Percentiles rank a stretch among this genome's conserved stretches.
These are phyloP conservation scores for Coemansia sp. DNA, from an alignment of 192 early-diverging fungal genomes.

Conservation along the genomic window DNA sequence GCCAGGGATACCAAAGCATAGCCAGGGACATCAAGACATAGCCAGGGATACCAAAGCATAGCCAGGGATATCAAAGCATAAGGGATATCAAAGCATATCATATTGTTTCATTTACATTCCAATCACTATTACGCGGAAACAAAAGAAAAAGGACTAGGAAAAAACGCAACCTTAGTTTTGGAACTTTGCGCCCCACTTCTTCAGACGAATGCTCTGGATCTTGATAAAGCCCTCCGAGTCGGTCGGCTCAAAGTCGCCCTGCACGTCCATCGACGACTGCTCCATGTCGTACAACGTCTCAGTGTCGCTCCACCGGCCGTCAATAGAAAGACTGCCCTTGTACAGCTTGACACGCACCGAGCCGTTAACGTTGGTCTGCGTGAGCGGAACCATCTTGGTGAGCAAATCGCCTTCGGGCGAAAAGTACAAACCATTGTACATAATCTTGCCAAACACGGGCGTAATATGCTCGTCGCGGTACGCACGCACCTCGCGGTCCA, in stretches of 20 bases:
- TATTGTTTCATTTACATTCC: not conserved
- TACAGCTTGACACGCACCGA: slow-evolving; percentile 93
- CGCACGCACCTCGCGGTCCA: slow-evolving; percentile 94
- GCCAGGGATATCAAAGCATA: too few species aligned
- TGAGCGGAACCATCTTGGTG: slow-evolving; percentile 73
- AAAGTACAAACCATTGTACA: slow-evolving; percentile 98
- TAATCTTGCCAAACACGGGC: slow-evolving; percentile 64
- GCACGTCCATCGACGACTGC: slow-evolving; percentile 94
- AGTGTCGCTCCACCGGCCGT: slow-evolving; percentile 82
- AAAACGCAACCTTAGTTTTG: slow-evolving; percentile 21
- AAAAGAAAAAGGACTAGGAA: not conserved
- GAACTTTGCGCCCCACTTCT: slow-evolving; percentile 67
- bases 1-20: too few species aligned
- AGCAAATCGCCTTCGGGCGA: slow-evolving; percentile 93
- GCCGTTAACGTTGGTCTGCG: slow-evolving; percentile 87
- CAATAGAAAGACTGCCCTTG: slow-evolving; percentile 89
- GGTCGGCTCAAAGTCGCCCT: slow-evolving; percentile 84
- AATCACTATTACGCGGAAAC: not conserved
- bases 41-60: too few species aligned
- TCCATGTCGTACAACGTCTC: slow-evolving; percentile 91
- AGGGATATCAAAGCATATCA: too few species aligned
- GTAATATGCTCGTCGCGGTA: slow-evolving; percentile 90
- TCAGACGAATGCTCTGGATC: slow-evolving; percentile 92
- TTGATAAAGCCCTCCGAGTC: slow-evolving; percentile 98
- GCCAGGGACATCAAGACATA: too few species aligned